Evolutionary conservation across 768 basidiomycete species (phyloP), one percentile per base, ranked within the genome.

Genomic region (Russula compacta): DNA sequence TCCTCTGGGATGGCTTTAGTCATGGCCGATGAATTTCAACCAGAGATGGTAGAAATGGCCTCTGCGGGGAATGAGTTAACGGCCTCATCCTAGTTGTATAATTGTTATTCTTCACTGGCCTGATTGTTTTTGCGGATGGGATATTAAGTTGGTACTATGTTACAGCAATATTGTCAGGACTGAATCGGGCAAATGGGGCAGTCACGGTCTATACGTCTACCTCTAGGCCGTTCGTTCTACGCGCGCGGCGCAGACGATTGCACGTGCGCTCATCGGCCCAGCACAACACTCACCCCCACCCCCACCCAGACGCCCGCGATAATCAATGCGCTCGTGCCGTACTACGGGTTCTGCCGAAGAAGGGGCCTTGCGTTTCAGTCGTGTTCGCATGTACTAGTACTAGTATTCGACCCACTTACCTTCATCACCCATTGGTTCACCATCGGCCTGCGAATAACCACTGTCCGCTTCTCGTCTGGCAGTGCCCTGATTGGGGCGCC

Each of bases 241-340:
- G n/a, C n/a, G n/a, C n/a, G n/a, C n/a, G n/a, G n/a, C n/a, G n/a
- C n/a, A n/a, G n/a, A n/a, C n/a, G n/a, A n/a, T n/a, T n/a, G n/a
- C n/a, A 29, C 24, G 24, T 29, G 24, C 24, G 3, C 24, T 29
- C 24, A 29, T 29, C n/a, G n/a, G n/a, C n/a, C n/a, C 24, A 29
- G 24, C 24, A 29, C 24, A 29, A 29, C 24, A 3, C 24, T 29
- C 24, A 29, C 24, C 24, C 24, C 3, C 24, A 29, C 24, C 24
- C 24, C 24, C 3, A 2, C 24, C 40, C 53, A 10, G 29, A 15
- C 8, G 17, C 39, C 53, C 36, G 24, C 0, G 15, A 24, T 33
- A 48, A 43, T 50, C 48, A 48, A 61, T 55, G 60, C 60, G 60
- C 54, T 36, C 56, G 60, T 61, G 60, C 54, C 60, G 55, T 44